phyloP scores from a whole-genome alignment of 1,284 basidiomycete genomes.

The Sporisorium exsertum region DNA sequence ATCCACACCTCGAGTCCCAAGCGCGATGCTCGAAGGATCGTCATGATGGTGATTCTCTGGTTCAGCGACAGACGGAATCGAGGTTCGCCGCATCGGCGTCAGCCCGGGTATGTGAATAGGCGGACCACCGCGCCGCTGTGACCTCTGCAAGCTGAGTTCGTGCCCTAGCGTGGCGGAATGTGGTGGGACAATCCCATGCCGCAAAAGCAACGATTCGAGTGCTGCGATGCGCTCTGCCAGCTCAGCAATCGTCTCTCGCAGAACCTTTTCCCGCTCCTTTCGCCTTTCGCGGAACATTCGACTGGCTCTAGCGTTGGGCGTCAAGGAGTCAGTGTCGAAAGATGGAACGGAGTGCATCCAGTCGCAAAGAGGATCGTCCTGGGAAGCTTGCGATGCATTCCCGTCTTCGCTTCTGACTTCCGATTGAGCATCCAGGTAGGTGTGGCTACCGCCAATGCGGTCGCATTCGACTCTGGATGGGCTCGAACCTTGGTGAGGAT shows the following conservation, averaged over 20 bases:
- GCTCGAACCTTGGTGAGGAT: background rate
- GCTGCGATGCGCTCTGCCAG: constrained; percentile 27
- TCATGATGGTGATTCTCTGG: background rate
- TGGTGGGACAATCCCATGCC: constrained; percentile 25
- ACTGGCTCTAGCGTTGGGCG: constrained; percentile 33
- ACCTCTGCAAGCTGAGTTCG: constrained; percentile 27
- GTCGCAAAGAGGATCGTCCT: background rate
- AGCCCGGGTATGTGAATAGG: constrained; percentile 40
- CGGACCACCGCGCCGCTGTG: constrained; percentile 24
- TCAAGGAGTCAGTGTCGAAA: background rate
- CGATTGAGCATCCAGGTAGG: background rate
- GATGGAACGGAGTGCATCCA: background rate
- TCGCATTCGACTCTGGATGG: background rate
- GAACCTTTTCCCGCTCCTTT: constrained; percentile 34
- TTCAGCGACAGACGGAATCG: background rate
- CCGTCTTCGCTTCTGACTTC: background rate
- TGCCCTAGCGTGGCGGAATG: constrained; percentile 10
- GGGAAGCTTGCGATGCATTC: background rate
- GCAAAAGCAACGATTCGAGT: constrained; percentile 23
- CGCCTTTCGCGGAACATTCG: constrained; percentile 37
- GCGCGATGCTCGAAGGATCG: background rate
- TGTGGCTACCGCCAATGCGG: background rate
- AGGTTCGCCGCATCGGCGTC: constrained; percentile 4
- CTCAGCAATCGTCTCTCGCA: constrained; percentile 30
- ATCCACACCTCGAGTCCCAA: background rate